These are phyloP conservation scores for Oryza australiensis DNA, from an alignment of 176 grass and related monocot species.

Conservation along the genomic window DNA sequence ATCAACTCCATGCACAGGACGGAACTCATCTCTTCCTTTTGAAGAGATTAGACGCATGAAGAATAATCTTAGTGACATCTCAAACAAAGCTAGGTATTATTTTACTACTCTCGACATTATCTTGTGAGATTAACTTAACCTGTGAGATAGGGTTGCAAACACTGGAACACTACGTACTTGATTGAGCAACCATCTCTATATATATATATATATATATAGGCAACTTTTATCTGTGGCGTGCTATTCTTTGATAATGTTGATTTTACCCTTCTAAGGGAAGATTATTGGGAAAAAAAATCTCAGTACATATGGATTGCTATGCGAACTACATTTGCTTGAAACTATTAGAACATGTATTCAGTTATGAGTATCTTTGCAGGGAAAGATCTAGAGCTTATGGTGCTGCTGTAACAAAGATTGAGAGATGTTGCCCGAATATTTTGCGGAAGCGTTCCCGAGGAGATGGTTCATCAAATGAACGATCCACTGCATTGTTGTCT, in stretches of 20 bases:
- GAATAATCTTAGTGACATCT: slow-evolving; percentile 61
- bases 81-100: slow-evolving; percentile 69
- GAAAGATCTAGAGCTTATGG: slow-evolving; percentile 53
- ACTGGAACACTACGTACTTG: slow-evolving; percentile 13
- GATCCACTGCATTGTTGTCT: slow-evolving; percentile 44
- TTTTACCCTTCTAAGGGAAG: slow-evolving; percentile 15
- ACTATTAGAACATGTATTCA: slow-evolving; percentile 31
- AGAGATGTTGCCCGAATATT: slow-evolving; percentile 48
- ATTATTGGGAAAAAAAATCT: not conserved
- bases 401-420: slow-evolving; percentile 58
- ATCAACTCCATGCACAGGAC: slow-evolving; percentile 45
- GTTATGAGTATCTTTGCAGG: slow-evolving; percentile 38
- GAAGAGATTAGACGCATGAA: slow-evolving; percentile 71
- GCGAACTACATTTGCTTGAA: slow-evolving; percentile 7
- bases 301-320: slow-evolving; percentile 27
- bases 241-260: slow-evolving; percentile 5
- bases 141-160: slow-evolving; percentile 19
- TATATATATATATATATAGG: slow-evolving; percentile 20
- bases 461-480: slow-evolving; percentile 62
- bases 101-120: slow-evolving; percentile 25
- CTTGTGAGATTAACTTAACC: slow-evolving; percentile 30
- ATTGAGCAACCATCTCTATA: slow-evolving; percentile 21
- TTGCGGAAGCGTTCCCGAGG: slow-evolving; percentile 64
- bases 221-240: not conserved
- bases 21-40: slow-evolving; percentile 48